Percentiles rank a stretch among this genome's conserved stretches.
Evolutionary conservation across 78 protist species (phyloP).

Genomic region (Mastigamoeba balamuthi): DNA sequence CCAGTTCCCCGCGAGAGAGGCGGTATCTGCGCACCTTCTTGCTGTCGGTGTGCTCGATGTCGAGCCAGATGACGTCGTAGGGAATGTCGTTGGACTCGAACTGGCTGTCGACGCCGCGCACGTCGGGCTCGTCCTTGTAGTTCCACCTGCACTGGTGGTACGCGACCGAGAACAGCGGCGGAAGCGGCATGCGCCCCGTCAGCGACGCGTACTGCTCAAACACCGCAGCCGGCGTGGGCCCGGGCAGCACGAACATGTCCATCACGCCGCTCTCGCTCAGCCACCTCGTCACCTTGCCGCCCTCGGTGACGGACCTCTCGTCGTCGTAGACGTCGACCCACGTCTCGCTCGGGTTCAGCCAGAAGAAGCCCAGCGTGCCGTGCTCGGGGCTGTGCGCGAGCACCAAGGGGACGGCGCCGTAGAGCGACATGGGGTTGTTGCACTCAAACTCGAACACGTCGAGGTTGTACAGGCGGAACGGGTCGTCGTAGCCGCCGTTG

Average conservation of each 20-base stretch:
- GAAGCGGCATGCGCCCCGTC: conserved; percentile 82
- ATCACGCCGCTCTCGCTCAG: conserved; percentile 74
- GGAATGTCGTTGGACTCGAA: conserved; percentile 88
- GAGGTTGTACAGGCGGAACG: conserved; percentile 87
- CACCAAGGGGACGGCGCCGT: conserved; percentile 91
- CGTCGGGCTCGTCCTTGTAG: conserved; percentile 60
- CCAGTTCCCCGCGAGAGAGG: too few species aligned
- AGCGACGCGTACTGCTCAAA: conserved; percentile 58
- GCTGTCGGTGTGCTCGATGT: conserved; percentile 98
- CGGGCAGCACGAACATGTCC: conserved; percentile 82
- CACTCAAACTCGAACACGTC: conserved; percentile 92
- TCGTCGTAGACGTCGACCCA: conserved; percentile 64
- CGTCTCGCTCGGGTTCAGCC: conserved; percentile 93
- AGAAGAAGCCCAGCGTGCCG: conserved; percentile 56
- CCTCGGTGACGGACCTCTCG: not conserved
- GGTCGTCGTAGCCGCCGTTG: conserved; percentile 55
- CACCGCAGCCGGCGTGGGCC: conserved; percentile 56
- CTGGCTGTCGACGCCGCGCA: conserved; percentile 41
- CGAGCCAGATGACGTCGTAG: conserved; percentile 97
- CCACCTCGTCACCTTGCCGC: conserved; percentile 63
- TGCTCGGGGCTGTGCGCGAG: conserved; percentile 46
- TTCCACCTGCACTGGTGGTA: conserved; percentile 99
- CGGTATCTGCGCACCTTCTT: conserved; percentile 19
- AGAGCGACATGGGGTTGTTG: conserved; percentile 80
- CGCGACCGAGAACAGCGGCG: conserved; percentile 85